A percentile compares a stretch with the other conserved stretches of the same genome.
Evolutionary conservation across 2,329 filamentous ascomycete species (phyloP).

Genomic region (Alternaria conjuncta): DNA sequence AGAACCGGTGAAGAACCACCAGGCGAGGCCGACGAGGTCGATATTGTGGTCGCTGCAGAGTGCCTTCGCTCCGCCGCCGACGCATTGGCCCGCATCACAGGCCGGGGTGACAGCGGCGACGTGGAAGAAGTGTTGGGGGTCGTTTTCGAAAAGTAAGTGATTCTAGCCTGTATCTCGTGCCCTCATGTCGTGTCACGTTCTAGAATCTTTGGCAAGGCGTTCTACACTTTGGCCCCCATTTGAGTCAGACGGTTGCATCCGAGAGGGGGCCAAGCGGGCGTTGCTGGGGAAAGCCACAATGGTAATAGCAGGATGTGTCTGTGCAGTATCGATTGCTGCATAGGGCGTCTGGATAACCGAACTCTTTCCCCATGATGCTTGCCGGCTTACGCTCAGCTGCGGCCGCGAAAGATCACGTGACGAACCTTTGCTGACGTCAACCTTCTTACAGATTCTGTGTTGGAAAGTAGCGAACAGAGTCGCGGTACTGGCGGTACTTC

Average conservation of each 20-base stretch:
- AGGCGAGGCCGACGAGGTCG: constrained; percentile 60
- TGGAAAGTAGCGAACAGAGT: constrained; percentile 20
- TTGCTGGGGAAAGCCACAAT: constrained; percentile 24
- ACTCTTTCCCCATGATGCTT: constrained; percentile 1
- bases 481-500: neutral
- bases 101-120: constrained; percentile 81
- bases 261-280: constrained; percentile 1
- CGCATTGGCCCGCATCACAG: constrained; percentile 78
- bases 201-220: constrained; percentile 5
- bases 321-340: constrained; percentile 9
- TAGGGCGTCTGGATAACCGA: neutral
- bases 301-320: constrained; percentile 21
- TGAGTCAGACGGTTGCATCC: constrained; percentile 8
- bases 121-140: constrained; percentile 96
- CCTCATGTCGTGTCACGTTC: constrained; percentile 1
- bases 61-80: constrained; percentile 67
- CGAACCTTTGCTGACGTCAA: constrained; percentile 6
- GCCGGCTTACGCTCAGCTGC: constrained; percentile 11
- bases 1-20: neutral
- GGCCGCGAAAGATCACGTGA: neutral
- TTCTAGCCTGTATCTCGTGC: neutral
- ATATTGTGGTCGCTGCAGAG: constrained; percentile 91
- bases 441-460: constrained; percentile 30
- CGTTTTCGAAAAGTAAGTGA: constrained; percentile 91
- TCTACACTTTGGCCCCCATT: constrained; percentile 6